These are phyloP conservation scores for Komagataella populi DNA, from an alignment of 805 yeast genomes.

Conservation along the genomic window DNA sequence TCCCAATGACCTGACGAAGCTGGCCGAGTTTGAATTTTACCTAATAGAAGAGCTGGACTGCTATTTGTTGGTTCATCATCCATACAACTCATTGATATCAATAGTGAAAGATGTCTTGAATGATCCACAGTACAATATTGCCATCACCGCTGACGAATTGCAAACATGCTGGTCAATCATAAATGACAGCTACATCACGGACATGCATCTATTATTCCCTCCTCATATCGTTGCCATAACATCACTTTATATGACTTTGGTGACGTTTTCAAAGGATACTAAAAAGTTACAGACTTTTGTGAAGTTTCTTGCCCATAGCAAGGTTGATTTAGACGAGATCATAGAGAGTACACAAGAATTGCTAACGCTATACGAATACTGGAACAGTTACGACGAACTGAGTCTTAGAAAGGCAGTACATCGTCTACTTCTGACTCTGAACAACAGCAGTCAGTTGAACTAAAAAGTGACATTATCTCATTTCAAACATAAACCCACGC, in stretches of 20 bases:
- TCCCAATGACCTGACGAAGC: slow-evolving; percentile 79
- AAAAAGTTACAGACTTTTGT: slow-evolving; percentile 22
- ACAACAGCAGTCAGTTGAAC: not conserved
- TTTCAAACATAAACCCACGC: not conserved
- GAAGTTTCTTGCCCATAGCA: slow-evolving; percentile 59
- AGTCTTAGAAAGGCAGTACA: slow-evolving; percentile 36
- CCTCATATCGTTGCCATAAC: slow-evolving; percentile 84
- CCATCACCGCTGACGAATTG: slow-evolving; percentile 47
- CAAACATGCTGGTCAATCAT: slow-evolving; percentile 85
- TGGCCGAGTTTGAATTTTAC: slow-evolving; percentile 94
- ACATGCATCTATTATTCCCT: slow-evolving; percentile 67
- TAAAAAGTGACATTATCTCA: not conserved
- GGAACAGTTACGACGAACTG: slow-evolving; percentile 78
- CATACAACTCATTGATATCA: slow-evolving; percentile 49
- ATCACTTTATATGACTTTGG: slow-evolving; percentile 66
- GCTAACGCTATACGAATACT: slow-evolving; percentile 65
- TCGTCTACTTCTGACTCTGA: slow-evolving; percentile 13
- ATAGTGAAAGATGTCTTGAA: slow-evolving; percentile 28
- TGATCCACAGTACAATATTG: slow-evolving; percentile 12
- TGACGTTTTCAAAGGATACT: slow-evolving; percentile 20
- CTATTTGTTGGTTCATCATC: slow-evolving; percentile 62
- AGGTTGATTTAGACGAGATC: slow-evolving; percentile 64
- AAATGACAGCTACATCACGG: slow-evolving; percentile 84
- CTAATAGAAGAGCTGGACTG: slow-evolving; percentile 77
- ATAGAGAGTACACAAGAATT: slow-evolving; percentile 78